Conservation (phyloP, 768 basidiomycete genomes). For the Myochromella boudieri region DNA sequence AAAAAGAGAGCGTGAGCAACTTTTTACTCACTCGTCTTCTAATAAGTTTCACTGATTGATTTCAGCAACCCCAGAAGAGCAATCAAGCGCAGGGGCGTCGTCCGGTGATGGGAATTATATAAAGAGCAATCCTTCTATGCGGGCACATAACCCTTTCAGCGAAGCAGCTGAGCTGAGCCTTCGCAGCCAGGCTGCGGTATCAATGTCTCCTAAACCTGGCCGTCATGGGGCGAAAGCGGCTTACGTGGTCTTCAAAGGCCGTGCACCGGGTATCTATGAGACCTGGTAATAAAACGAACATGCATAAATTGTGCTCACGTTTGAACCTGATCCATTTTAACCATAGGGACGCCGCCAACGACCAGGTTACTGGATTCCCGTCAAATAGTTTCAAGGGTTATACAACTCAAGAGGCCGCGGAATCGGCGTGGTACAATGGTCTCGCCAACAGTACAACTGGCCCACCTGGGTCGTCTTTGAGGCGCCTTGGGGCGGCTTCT, state of each 20-base stretch:
- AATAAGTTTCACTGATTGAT: no score
- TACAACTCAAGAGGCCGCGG: neutral
- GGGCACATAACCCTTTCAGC: neutral
- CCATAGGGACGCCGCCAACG: neutral
- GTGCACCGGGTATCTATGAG: neutral
- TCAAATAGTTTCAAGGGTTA: neutral
- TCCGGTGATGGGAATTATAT: no score
- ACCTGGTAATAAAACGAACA: no score
- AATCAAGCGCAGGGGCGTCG: no score
- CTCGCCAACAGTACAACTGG: slow-evolving; percentile 1
- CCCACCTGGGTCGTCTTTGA: neutral
- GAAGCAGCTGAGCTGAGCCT: neutral
- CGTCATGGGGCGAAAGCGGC: neutral
- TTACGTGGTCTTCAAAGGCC: neutral
- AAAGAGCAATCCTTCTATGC: neutral
- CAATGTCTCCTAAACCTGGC: no score
- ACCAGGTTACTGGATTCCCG: neutral
- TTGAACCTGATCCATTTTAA: neutral
- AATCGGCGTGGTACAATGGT: neutral
- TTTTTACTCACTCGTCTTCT: no score
- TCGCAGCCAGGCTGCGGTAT: neutral
- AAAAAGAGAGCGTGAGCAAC: no score
- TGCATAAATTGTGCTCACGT: no score
- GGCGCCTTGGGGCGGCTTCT: neutral
- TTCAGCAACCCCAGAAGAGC: no score